Evolutionary conservation across 164 flowering plant genomes (phyloP), one percentile per base, ranked within the genome.

Genomic region (Vitis cinerea): DNA sequence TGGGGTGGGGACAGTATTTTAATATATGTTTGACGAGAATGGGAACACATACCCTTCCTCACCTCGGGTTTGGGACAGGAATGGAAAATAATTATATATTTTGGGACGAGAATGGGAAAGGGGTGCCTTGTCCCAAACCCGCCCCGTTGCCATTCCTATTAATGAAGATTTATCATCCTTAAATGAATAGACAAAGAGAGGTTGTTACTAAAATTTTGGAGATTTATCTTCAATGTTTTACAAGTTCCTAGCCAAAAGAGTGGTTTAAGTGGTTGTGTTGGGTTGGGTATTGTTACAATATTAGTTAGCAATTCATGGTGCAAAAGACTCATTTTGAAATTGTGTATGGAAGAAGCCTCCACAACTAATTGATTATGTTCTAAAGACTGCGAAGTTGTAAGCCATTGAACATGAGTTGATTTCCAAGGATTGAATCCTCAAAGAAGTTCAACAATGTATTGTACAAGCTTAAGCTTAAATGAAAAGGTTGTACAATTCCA

Each of bases 391-490:
- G 3, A 37, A 7, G 0, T 5, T 66, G 1, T 60, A 9, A 13
- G 60, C 50, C 2, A 12, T 66, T 3, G 69, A 66, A 8, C 4
- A n/a, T 1, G 9, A 30, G 7, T 31, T 66, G 2, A 15, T 16
- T 19, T 2, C 1, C 8, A 1, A 49, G 1, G 29, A 54, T 37
- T 7, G 15, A 10, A 3, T 66, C 1, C 1, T 53, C 9, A 44
- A 30, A 4, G 57, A 23, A 0, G 9, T 55, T 8, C 12, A 30
- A 0, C 1, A 10, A 1, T 31, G 19, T 3, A 2, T 66, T 13
- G n/a, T 1, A 19, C 10, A 50, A 14, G 66, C 75, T 6, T 71
- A 73, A 19, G 3, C 37, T 6, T 5, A 70, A 8, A 72, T 72
- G 71, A 66, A 66, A 59, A n/a, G 10, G 2, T 17, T 17, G 8